Conservation (phyloP, 257 asterid species). For the Penstemon eatonii region DNA sequence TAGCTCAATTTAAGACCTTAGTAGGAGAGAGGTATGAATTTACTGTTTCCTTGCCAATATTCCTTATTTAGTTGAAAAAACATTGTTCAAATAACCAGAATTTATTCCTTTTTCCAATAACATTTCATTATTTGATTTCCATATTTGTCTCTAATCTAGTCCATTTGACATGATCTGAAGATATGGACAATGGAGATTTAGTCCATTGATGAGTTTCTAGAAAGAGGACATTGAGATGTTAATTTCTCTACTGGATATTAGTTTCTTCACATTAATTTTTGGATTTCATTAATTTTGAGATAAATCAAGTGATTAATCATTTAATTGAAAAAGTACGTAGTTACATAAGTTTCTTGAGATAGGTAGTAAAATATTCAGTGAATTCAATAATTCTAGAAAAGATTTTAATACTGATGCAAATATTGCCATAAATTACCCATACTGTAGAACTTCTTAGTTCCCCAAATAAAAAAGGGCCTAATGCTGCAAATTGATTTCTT, state of each 20-base stretch:
- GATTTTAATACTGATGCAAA: not conserved
- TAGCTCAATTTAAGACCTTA: conserved; percentile 68
- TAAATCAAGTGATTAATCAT: not conserved
- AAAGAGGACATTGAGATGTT: conserved; percentile 15
- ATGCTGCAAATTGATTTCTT: not conserved
- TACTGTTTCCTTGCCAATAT: conserved; percentile 21
- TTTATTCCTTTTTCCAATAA: not conserved
- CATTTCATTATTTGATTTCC: not conserved
- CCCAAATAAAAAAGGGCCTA: no score
- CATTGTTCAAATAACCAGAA: conserved; percentile 2
- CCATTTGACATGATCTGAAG: conserved; percentile 3
- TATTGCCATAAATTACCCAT: no score
- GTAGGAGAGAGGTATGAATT: conserved; percentile 74
- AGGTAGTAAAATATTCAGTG: not conserved
- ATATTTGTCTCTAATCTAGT: conserved; percentile 18
- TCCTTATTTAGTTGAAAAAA: conserved; percentile 20
- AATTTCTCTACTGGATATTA: conserved; percentile 3
- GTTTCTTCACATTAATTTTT: conserved; percentile 6
- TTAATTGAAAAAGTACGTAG: not conserved
- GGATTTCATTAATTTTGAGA: conserved; percentile 11
- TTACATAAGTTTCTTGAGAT: not conserved
- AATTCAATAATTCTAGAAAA: not conserved
- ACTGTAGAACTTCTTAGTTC: no score
- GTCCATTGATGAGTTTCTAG: conserved; percentile 15
- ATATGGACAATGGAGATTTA: conserved; percentile 14